phyloP scores from a whole-genome alignment of 768 basidiomycete species.

The Mycena capillaripes region DNA sequence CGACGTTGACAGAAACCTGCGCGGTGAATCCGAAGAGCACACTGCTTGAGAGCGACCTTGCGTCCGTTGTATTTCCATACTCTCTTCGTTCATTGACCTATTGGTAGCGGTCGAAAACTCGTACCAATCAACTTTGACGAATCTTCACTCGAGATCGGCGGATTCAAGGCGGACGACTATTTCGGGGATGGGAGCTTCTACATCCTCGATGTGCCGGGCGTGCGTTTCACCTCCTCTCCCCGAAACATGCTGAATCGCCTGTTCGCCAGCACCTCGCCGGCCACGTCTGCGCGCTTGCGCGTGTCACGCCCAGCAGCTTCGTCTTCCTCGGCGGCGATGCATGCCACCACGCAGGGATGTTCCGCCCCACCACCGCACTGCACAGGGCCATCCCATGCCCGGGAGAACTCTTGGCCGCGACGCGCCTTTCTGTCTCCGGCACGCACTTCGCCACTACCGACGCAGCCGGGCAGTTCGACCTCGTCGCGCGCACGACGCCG shows the following conservation, averaged over 20 bases:
- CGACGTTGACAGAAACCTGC: slow-evolving; percentile 14
- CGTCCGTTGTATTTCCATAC: slow-evolving; percentile 18
- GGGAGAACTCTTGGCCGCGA: slow-evolving; percentile 9
- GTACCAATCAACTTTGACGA: slow-evolving; percentile 27
- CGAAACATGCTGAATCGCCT: neutral
- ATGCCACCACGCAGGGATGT: too few relatives aligned
- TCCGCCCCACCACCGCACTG: slow-evolving; percentile 37
- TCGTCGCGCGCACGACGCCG: slow-evolving; percentile 16
- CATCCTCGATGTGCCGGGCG: slow-evolving; percentile 38
- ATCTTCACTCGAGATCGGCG: slow-evolving; percentile 35
- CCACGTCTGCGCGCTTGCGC: slow-evolving; percentile 39
- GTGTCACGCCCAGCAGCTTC: slow-evolving; percentile 36
- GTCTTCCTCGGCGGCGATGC: too few relatives aligned
- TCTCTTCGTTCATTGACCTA: neutral
- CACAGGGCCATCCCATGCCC: slow-evolving; percentile 35
- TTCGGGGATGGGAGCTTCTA: slow-evolving; percentile 44
- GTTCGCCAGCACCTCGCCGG: slow-evolving; percentile 34
- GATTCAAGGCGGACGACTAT: slow-evolving; percentile 35
- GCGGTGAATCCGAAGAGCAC: slow-evolving; percentile 22
- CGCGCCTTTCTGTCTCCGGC: slow-evolving; percentile 16
- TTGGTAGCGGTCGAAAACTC: slow-evolving; percentile 34
- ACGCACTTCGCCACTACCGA: slow-evolving; percentile 14
- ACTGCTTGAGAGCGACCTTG: slow-evolving; percentile 33
- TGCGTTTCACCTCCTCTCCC: neutral
- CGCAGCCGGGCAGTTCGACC: slow-evolving; percentile 13